Evolutionary conservation across 1,139 yeast genomes (phyloP).

Genomic region (Tardiomyces blankii): DNA sequence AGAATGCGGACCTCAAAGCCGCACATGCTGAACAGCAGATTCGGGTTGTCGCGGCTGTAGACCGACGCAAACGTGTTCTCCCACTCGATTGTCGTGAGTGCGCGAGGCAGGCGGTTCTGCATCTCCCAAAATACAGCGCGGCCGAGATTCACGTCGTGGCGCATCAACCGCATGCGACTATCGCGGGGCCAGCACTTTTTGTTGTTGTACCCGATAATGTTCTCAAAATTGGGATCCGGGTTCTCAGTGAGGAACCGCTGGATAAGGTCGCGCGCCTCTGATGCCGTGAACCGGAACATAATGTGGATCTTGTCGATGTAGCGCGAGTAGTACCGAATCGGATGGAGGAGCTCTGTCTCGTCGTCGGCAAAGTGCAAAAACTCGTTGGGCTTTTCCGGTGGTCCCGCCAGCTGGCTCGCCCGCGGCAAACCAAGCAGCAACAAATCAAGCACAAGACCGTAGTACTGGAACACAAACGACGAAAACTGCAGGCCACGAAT

Average conservation of each 20-base stretch:
- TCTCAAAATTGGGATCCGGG: conserved; percentile 87
- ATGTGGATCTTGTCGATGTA: conserved; percentile 76
- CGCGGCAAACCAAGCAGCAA: conserved; percentile 76
- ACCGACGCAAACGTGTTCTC: conserved; percentile 76
- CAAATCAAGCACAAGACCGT: conserved; percentile 77
- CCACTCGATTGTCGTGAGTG: conserved; percentile 71
- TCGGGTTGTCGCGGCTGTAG: conserved; percentile 83
- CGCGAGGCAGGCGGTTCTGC: conserved; percentile 63
- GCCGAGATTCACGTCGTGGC: conserved; percentile 88
- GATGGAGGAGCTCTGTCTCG: conserved; percentile 52
- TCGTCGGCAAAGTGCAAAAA: conserved; percentile 59
- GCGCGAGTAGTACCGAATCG: conserved; percentile 73
- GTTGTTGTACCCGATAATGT: conserved; percentile 78
- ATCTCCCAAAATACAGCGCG: conserved; percentile 91
- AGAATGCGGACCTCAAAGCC: conserved; percentile 89
- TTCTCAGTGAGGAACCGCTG: conserved; percentile 71
- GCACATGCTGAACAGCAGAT: conserved; percentile 78
- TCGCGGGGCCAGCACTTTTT: conserved; percentile 95
- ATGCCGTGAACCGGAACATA: conserved; percentile 61
- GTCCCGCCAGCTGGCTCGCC: conserved; percentile 82
- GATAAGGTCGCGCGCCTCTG: conserved; percentile 64
- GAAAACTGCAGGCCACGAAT: conserved; percentile 84
- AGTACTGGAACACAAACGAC: conserved; percentile 80
- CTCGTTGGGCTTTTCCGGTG: conserved; percentile 53
- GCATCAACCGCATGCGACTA: conserved; percentile 77